Evolutionary conservation across 2,329 filamentous ascomycete genomes (phyloP).

Genomic region (Nannizziopsis arthrosporioides): DNA sequence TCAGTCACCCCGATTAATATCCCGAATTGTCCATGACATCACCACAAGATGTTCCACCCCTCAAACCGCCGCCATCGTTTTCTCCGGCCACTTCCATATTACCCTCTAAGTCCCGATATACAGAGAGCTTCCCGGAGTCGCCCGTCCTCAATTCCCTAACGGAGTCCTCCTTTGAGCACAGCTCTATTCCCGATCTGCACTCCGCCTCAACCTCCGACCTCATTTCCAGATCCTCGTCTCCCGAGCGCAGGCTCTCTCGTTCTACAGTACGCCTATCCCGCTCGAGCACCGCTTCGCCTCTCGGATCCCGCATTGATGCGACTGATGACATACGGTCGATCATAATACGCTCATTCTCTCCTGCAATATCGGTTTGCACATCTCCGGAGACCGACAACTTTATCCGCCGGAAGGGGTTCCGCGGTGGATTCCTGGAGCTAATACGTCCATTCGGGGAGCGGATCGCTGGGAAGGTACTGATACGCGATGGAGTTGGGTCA

Average conservation of each 20-base stretch:
- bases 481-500: conserved; percentile 78
- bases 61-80: conserved; percentile 57
- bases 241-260: conserved; percentile 48
- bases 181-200: conserved; percentile 40
- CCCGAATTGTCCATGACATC: conserved; percentile 52
- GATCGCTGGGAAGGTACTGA: conserved; percentile 74
- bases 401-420: conserved; percentile 71
- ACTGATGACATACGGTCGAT: conserved; percentile 50
- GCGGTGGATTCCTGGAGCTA: conserved; percentile 69
- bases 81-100: conserved; percentile 52
- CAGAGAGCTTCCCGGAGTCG: conserved; percentile 41
- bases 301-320: conserved; percentile 43
- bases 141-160: conserved; percentile 35
- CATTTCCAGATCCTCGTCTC: conserved; percentile 56
- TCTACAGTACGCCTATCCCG: conserved; percentile 41
- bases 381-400: conserved; percentile 76
- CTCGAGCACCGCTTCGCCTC: conserved; percentile 34
- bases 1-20: background rate
- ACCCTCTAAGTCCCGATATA: conserved; percentile 49
- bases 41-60: conserved; percentile 51
- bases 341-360: conserved; percentile 75
- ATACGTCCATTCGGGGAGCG: conserved; percentile 83
- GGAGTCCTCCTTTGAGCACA: conserved; percentile 40
- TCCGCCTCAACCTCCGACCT: conserved; percentile 56
- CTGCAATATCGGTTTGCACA: conserved; percentile 76